phyloP scores from a whole-genome alignment of 164 flowering plant species.

The Liquidambar formosana region DNA sequence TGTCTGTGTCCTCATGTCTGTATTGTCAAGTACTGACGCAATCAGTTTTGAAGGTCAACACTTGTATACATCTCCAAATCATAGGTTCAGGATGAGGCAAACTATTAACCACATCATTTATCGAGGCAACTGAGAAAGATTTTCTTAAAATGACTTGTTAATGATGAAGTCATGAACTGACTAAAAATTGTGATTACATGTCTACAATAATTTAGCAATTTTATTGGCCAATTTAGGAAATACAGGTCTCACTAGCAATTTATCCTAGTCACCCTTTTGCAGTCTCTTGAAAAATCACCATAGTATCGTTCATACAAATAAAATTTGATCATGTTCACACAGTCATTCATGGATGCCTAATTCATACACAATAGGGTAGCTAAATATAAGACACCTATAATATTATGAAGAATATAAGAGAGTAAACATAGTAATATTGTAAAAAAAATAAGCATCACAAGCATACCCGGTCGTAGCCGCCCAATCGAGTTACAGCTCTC shows the following conservation, averaged over 20 bases:
- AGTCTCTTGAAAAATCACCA: not conserved
- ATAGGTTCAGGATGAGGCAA: too few relatives aligned
- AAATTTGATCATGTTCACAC: not conserved
- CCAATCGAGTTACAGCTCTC: slow-evolving; percentile 52
- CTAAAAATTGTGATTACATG: not conserved
- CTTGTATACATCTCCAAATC: too few relatives aligned
- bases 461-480: slow-evolving; percentile 68
- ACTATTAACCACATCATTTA: not conserved
- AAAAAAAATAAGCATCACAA: slow-evolving; percentile 2
- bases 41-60: too few relatives aligned
- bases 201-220: not conserved
- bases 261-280: not conserved
- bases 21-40: too few relatives aligned
- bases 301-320: not conserved
- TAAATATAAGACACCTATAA: not conserved
- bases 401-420: not conserved
- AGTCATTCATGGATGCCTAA: not conserved
- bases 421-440: not conserved
- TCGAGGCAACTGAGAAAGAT: not conserved
- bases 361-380: not conserved
- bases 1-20: too few relatives aligned
- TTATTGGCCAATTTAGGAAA: not conserved
- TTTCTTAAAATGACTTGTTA: not conserved
- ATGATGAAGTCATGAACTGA: not conserved
- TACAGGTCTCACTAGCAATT: not conserved